Evolutionary conservation across 805 yeast species (phyloP), one percentile per base, ranked within the genome.

Genomic region (Saccharomyces mikatae): DNA sequence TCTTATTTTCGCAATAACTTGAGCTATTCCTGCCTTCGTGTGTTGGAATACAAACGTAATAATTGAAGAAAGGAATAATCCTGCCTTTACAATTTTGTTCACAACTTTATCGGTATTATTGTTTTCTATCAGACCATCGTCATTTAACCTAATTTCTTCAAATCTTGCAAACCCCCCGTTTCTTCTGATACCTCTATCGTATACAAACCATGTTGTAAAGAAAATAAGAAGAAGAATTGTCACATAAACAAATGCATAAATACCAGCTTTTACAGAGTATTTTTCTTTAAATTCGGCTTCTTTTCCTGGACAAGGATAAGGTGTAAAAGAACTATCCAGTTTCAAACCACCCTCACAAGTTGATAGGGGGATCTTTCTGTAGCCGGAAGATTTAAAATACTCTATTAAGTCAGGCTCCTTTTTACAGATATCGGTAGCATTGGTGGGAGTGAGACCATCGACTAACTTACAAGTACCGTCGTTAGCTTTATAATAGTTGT

Each of bases 361-460:
- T 11, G 94, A 84, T 54, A 87, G 67, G 1, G 96, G 94, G 28
- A 91, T 79, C 62, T 82, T 83, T 67, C 99, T 81, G 70, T 94
- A 94, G 0, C 98, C 99, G 0, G 98, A 90, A 14, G 96, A 89
- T 60, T 85, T 85, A 76, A 83, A 88, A 68, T 82, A 91, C 65
- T 88, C 90, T 57, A 83, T 74, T 1, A 78, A 76, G 46, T 76
- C 77, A 2, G 80, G 75, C 54, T 77, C 74, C 54, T 74, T 76
- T 14, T 63, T 62, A 69, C 97, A 89, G 52, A 79, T 76, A 54
- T 77, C 79, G 29, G 78, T 71, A 54, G 83, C 82, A 64, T 88
- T 87, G 11, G 80, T 77, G 6, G 95, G 88, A 3, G 76, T 68
- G 52, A 81, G 74, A 0, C 97, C 97, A 22, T 77, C 74, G n/a